Conservation (phyloP, 2,329 filamentous ascomycete genomes). For the Ophiostoma australiae region DNA sequence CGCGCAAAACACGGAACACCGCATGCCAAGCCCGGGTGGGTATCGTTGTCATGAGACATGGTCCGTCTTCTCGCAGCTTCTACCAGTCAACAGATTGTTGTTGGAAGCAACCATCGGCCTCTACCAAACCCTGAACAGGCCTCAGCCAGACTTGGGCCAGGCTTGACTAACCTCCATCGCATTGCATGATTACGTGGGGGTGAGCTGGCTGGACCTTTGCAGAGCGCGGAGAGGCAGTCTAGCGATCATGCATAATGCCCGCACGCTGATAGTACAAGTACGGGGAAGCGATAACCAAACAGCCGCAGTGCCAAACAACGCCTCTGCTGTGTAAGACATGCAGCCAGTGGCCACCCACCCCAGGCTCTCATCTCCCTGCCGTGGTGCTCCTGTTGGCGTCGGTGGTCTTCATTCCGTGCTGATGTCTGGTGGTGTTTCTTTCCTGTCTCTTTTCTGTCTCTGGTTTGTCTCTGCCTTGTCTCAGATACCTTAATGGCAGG, state of each 20-base stretch:
- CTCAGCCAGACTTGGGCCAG: too few species aligned
- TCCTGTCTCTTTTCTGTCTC: neutral
- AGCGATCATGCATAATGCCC: neutral
- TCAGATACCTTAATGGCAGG: neutral
- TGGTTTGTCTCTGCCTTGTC: neutral
- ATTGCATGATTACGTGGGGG: constrained; percentile 1
- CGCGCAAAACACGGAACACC: constrained; percentile 5
- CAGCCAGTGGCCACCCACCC: neutral
- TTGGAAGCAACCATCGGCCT: too few species aligned
- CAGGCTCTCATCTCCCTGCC: neutral
- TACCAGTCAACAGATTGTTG: neutral
- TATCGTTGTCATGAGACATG: neutral
- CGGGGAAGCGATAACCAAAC: neutral
- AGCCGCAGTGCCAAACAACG: neutral
- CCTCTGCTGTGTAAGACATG: neutral
- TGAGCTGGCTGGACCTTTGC: neutral
- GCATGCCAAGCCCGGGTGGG: neutral
- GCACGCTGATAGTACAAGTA: neutral
- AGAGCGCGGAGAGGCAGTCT: neutral
- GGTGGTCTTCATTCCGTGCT: neutral
- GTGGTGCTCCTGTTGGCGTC: too few species aligned
- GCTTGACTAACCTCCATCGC: neutral
- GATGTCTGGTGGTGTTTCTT: neutral
- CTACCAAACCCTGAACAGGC: neutral
- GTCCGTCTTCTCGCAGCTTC: neutral